Evolutionary conservation across 305 asterid species (phyloP).

Genomic region (Coffea humblotiana): DNA sequence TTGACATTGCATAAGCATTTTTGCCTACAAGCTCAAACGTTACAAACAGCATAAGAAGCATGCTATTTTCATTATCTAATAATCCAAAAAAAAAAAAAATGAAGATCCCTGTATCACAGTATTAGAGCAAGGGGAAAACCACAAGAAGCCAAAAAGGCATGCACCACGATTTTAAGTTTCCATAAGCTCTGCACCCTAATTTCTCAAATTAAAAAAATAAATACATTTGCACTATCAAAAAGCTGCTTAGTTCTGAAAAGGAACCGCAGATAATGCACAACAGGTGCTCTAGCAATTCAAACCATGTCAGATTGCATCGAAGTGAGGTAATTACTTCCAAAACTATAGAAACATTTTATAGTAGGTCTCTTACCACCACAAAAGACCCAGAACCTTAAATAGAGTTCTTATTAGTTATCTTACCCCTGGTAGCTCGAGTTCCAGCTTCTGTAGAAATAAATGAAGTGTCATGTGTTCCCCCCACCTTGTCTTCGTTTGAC

Average conservation of each 20-base stretch:
- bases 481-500: conserved; percentile 51
- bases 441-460: conserved; percentile 39
- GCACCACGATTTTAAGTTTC: not conserved
- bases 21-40: conserved; percentile 56
- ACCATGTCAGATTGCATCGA: not conserved
- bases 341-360: not conserved
- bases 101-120: not conserved
- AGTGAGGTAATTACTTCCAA: not conserved
- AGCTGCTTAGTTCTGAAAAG: not conserved
- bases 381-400: not conserved
- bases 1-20: conserved; percentile 86
- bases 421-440: conserved; percentile 53
- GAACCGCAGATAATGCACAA: not conserved
- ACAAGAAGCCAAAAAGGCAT: not conserved
- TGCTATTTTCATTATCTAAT: not conserved
- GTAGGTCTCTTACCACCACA: not conserved
- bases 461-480: conserved; percentile 44
- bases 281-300: not conserved
- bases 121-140: not conserved
- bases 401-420: conserved; percentile 17
- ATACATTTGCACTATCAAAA: not conserved
- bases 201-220: not conserved
- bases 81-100: conserved; percentile 3
- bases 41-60: conserved; percentile 1
- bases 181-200: not conserved